Evolutionary conservation across 169 alveolate genomes (phyloP).

Genomic region (Toxoplasma gondii): DNA sequence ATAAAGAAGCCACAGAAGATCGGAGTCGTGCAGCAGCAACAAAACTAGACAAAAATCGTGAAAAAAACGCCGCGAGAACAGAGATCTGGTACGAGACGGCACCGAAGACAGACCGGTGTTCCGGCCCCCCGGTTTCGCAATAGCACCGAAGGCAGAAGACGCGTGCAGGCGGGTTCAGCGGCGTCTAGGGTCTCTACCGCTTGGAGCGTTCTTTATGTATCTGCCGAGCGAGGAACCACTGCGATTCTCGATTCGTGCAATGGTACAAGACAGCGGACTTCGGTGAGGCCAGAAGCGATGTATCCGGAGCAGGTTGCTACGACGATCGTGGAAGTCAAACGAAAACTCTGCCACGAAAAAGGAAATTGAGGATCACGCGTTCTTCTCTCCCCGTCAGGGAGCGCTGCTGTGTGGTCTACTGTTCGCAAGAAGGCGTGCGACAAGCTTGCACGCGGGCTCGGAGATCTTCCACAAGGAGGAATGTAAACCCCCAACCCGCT

Average conservation of each 20-base stretch:
- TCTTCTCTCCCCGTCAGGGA: background rate
- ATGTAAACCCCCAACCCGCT: background rate
- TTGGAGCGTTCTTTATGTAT: no score
- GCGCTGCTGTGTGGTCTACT: background rate
- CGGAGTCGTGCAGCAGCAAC: background rate
- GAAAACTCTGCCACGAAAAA: background rate
- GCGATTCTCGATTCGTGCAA: background rate
- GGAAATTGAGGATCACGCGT: background rate
- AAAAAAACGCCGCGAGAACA: background rate
- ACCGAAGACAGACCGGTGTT: background rate
- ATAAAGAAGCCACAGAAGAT: background rate
- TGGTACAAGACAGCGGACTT: background rate
- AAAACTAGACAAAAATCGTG: background rate
- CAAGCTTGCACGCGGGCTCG: background rate
- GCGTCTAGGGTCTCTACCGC: no score
- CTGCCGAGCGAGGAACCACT: background rate
- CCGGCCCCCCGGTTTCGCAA: background rate
- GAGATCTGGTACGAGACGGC: background rate
- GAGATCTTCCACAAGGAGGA: background rate
- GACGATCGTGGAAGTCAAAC: background rate
- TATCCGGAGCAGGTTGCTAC: background rate
- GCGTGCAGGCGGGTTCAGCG: background rate
- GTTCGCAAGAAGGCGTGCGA: background rate
- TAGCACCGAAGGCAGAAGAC: background rate
- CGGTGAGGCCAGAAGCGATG: background rate